phyloP scores from a whole-genome alignment of 192 early-diverging fungal species.

The Coemansia sp. region DNA sequence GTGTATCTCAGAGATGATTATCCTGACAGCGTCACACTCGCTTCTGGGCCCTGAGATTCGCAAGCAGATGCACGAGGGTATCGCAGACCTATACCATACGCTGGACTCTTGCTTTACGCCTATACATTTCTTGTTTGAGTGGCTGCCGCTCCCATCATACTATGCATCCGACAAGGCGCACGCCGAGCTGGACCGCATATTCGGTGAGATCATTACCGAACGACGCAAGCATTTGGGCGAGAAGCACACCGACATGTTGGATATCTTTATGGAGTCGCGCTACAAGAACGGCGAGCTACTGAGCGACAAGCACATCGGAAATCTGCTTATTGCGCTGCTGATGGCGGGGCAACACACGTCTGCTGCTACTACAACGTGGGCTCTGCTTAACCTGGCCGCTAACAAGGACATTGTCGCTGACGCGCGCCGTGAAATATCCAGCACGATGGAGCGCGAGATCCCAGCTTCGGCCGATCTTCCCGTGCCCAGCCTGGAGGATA shows the following conservation, averaged over 20 bases:
- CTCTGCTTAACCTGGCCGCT: conserved; percentile 80
- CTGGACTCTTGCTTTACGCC: conserved; percentile 92
- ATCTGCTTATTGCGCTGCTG: conserved; percentile 96
- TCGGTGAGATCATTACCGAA: conserved; percentile 75
- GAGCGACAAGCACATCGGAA: conserved; percentile 81
- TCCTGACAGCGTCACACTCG: conserved; percentile 91
- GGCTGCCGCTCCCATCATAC: conserved; percentile 88
- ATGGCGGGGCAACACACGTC: conserved; percentile 98
- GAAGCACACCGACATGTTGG: conserved; percentile 74
- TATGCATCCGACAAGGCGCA: conserved; percentile 84
- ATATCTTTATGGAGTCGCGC: conserved; percentile 75
- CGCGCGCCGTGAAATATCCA: conserved; percentile 72
- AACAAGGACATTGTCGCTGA: conserved; percentile 69
- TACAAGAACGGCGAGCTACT: conserved; percentile 88
- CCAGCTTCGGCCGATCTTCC: conserved; percentile 35
- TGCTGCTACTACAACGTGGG: conserved; percentile 91
- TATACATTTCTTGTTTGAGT: conserved; percentile 90
- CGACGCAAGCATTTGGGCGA: conserved; percentile 60
- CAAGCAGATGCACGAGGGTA: conserved; percentile 71
- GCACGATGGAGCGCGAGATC: conserved; percentile 53
- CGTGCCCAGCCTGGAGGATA: conserved; percentile 61
- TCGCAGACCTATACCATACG: conserved; percentile 92
- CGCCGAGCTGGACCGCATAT: conserved; percentile 75
- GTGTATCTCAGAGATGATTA: conserved; percentile 85
- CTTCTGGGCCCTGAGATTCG: conserved; percentile 95